Base-by-base conservation (phyloP, 139 green algal genomes). In the Nannochloris sp. region DNA sequence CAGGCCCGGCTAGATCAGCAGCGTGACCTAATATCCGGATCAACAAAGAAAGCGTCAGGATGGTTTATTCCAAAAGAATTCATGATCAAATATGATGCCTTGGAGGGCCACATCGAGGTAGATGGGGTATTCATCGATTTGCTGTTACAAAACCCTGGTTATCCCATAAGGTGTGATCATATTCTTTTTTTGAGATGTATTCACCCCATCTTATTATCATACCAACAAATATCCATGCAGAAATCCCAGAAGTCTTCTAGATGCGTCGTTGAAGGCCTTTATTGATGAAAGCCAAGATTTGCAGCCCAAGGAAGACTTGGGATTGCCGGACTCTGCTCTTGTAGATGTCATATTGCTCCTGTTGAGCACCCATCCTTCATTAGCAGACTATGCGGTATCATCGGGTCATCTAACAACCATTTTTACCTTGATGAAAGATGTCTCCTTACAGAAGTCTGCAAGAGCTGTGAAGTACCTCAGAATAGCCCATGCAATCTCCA, bases 111-210 rank as follows among this genome's bases (percentile, higher is more conserved):
- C 74, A 75, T 87, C 43, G 84, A 83, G 44, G 67, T 96, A 8
- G 90, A 87, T 3, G 89, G 89, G 29, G 85, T 96, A 25, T 96
- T 96, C 66, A 74, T 97, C 43, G 78, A 83, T 10, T 77, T 95
- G 21, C 97, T 88, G 80, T 78, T 97, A 18, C 89, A 90, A 29
- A 74, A 88, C 67, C 89, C 90, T 5, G 62, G 71, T 27, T 86
- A 81, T 68, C 81, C 89, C 7, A 74, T 97, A 44, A 73, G 65
- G 46, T 53, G 10, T 25, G 46, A 10, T 53, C 8, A 40, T 40
- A 40, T 40, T 12, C 8, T 40, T 9, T 40, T 40, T 9, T 0
- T 7, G 7, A 12, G 34, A 2, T 27, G 8, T 40, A 11, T 40
- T 4, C 34, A 12, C 4, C 34, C 1, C 2, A 40, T 40, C 6